Conservation (phyloP, 257 asterid genomes). For the Solanum peruvianum region DNA sequence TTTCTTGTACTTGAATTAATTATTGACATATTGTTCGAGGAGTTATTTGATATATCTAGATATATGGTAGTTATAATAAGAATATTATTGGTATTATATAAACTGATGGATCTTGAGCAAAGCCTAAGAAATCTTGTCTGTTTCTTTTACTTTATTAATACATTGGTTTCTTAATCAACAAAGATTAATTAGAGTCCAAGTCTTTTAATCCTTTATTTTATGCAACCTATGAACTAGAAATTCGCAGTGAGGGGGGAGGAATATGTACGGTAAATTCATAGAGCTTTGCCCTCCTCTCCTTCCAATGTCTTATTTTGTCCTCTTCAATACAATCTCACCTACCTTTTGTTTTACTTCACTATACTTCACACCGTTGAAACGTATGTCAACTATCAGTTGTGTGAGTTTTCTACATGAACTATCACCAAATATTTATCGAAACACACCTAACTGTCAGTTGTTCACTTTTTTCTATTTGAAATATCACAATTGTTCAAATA, state of each 20-base stretch:
- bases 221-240: background rate
- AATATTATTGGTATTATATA: background rate
- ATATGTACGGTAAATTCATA: background rate
- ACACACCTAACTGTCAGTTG: background rate
- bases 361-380: background rate
- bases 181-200: background rate
- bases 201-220: background rate
- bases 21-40: background rate
- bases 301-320: background rate
- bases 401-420: no score
- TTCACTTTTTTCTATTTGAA: no score
- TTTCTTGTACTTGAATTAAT: background rate
- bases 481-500: no score
- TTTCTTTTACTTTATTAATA: background rate
- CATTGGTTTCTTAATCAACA: background rate
- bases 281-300: background rate
- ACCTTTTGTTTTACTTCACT: background rate
- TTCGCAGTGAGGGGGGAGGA: background rate
- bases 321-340: background rate
- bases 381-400: no score
- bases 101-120: no score
- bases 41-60: no score
- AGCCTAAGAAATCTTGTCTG: background rate
- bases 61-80: background rate
- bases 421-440: no score